Conservation (phyloP, 2,329 filamentous ascomycete species). For the Orbilia oligospora region DNA sequence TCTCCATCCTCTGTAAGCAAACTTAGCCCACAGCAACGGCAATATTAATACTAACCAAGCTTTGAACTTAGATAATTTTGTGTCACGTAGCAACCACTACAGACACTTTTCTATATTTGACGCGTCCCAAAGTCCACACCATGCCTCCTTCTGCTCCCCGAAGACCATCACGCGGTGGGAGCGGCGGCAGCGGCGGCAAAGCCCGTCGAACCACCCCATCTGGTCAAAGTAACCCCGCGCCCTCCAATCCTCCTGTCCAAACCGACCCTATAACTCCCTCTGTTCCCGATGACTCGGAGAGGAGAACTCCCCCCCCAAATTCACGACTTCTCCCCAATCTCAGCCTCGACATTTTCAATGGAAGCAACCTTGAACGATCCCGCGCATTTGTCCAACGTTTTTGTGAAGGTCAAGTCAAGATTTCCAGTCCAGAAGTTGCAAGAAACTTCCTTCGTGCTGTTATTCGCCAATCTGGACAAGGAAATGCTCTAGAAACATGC, state of each 20-base stretch:
- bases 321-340: background rate
- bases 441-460: slow-evolving; percentile 24
- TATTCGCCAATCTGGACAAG: slow-evolving; percentile 34
- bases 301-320: background rate
- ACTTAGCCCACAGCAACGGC: background rate
- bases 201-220: background rate
- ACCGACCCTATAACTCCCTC: background rate
- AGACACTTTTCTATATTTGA: background rate
- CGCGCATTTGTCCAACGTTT: background rate
- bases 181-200: background rate
- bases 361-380: slow-evolving; percentile 19
- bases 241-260: background rate
- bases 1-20: background rate
- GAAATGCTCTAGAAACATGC: slow-evolving; percentile 17
- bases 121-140: background rate
- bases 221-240: background rate
- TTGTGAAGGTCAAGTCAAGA: slow-evolving; percentile 5
- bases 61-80: background rate
- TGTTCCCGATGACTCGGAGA: background rate
- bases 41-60: background rate
- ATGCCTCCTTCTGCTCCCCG: slow-evolving; percentile 6
- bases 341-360: background rate
- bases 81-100: background rate
- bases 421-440: slow-evolving; percentile 9
- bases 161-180: background rate